A percentile compares a stretch with the other conserved stretches of the same genome.
These are phyloP conservation scores for Penstemon davidsonii DNA, from an alignment of 257 asterid species.

Conservation along the genomic window DNA sequence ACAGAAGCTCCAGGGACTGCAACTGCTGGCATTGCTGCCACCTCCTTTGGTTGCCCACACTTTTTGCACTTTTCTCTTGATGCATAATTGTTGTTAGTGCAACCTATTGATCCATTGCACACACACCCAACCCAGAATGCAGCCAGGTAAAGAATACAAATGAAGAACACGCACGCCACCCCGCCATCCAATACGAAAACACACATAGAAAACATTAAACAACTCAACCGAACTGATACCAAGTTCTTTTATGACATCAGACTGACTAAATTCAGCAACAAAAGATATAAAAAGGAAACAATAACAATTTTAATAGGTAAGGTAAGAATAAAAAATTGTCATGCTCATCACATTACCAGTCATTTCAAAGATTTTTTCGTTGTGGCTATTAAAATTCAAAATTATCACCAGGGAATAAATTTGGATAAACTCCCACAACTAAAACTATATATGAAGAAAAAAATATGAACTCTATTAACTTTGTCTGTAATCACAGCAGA, in stretches of 20 bases:
- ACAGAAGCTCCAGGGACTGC: conserved; percentile 82
- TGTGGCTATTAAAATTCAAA: background rate
- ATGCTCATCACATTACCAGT: conserved; percentile 16
- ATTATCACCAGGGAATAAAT: background rate
- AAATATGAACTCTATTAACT: background rate
- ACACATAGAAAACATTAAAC: conserved; percentile 53
- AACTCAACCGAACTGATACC: conserved; percentile 59
- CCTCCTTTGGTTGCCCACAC: conserved; percentile 94
- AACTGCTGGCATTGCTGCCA: conserved; percentile 93
- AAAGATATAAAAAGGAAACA: conserved; percentile 7
- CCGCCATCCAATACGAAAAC: conserved; percentile 64
- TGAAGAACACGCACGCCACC: conserved; percentile 80
- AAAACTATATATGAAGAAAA: too few species aligned
- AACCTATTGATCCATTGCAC: conserved; percentile 83
- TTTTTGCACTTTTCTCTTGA: conserved; percentile 97
- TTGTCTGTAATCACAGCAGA: conserved; percentile 11
- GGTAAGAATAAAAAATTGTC: background rate
- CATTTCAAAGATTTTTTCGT: background rate
- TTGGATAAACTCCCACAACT: too few species aligned
- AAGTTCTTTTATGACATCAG: conserved; percentile 30
- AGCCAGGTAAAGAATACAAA: conserved; percentile 76
- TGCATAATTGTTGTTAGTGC: conserved; percentile 99
- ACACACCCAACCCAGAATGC: conserved; percentile 77
- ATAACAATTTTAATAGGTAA: background rate
- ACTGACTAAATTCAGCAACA: conserved; percentile 20